These are phyloP conservation scores for Lichtheimia hyalospora DNA, from an alignment of 371 early-diverging fungal species.

Conservation along the genomic window DNA sequence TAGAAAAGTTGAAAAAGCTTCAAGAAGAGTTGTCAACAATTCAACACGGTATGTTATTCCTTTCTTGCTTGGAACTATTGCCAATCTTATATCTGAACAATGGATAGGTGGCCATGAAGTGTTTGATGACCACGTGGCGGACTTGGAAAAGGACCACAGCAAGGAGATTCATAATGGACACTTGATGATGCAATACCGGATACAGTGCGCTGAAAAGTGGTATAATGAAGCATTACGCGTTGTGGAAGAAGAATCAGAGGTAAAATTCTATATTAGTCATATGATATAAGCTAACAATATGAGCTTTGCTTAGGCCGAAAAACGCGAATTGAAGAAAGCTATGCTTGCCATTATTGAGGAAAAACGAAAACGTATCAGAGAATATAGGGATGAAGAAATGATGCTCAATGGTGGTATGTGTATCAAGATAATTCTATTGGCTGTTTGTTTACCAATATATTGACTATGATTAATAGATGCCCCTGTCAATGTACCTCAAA, in stretches of 20 bases:
- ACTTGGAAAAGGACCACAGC: constrained; percentile 11
- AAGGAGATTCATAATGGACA: constrained; percentile 10
- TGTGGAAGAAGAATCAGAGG: constrained; percentile 12
- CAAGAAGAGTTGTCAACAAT: constrained; percentile 16
- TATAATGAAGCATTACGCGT: constrained; percentile 9
- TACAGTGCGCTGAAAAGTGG: constrained; percentile 12
- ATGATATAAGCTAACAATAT: not conserved
- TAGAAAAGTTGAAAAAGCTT: constrained; percentile 15
- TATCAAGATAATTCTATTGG: no score
- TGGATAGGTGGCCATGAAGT: constrained; percentile 8
- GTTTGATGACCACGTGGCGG: constrained; percentile 10
- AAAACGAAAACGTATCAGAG: constrained; percentile 16
- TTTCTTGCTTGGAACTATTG: no score
- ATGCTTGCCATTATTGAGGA: constrained; percentile 18
- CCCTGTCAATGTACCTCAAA: constrained; percentile 7
- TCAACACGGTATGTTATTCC: constrained; percentile 8
- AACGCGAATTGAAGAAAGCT: constrained; percentile 11
- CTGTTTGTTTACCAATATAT: no score
- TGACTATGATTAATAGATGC: no score
- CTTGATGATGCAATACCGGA: constrained; percentile 8
- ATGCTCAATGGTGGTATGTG: not conserved
- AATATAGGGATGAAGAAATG: constrained; percentile 16
- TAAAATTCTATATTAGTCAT: not conserved
- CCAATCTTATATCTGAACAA: no score
- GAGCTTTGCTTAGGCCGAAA: constrained; percentile 6